Percentiles rank a stretch among this genome's conserved stretches.
phyloP scores from a whole-genome alignment of 805 yeast genomes.

The Lipomyces kockii region DNA sequence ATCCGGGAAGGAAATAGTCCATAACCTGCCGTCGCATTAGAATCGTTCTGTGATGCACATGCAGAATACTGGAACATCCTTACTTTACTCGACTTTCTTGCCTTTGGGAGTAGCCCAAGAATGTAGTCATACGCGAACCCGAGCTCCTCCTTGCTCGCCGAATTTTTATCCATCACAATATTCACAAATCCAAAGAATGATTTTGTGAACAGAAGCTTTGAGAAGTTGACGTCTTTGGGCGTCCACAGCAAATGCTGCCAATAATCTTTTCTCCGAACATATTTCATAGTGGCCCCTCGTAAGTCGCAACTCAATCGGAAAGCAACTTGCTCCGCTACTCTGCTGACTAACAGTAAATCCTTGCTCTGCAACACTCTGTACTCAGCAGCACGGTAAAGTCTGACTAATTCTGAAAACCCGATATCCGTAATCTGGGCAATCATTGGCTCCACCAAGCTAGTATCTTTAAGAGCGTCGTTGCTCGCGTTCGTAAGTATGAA shows the following conservation, averaged over 20 bases:
- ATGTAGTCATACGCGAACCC: neutral
- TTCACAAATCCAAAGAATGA: neutral
- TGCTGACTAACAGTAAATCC: neutral
- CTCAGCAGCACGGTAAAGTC: neutral
- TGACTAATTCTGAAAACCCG: neutral
- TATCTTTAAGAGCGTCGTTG: neutral
- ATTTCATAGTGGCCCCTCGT: neutral
- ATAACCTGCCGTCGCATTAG: neutral
- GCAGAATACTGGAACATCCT: neutral
- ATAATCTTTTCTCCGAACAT: neutral
- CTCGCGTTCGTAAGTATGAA: neutral
- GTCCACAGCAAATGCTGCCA: conserved; percentile 8
- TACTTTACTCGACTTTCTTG: neutral
- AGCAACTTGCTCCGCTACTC: neutral
- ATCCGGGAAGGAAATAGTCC: neutral
- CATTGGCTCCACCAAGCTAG: neutral
- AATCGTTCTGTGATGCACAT: neutral
- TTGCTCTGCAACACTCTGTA: neutral
- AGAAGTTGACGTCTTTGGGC: neutral
- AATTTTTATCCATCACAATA: neutral
- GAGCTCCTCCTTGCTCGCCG: neutral
- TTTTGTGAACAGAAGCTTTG: neutral
- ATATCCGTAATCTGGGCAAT: neutral
- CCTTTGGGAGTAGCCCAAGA: neutral
- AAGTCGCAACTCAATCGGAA: neutral